Base-by-base conservation (phyloP, 2,329 filamentous ascomycete genomes). In the Calycina marina region DNA sequence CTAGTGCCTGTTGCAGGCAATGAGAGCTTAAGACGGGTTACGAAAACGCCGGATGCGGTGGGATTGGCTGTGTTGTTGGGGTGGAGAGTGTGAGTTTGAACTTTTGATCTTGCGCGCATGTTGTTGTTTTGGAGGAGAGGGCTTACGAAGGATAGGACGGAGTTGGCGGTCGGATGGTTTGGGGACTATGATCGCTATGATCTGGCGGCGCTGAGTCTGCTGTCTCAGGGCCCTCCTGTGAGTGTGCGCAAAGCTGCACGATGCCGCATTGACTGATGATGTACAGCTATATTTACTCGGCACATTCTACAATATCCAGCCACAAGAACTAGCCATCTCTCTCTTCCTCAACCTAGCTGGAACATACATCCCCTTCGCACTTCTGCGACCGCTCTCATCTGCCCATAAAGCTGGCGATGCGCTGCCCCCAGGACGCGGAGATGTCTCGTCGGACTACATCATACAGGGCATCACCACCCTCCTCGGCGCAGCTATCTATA, bases 201-300 rank as follows among this genome's bases (percentile, higher is more conserved):
- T 53, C 61, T 79, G 31, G 69, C 68, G 8, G 65, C 71, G 28
- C 59, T 83, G 49, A 69, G 70, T 37, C 53, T 83, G 39, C 61
- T 94, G 25, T 76, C 77, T 34, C 75, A 84, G 56, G 69, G 78
- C 13, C 88, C 86, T 26, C 70, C 72, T 46, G 70, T 76, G 53
- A 57, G 68, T 41, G 22, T 16, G 5, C n/a, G n/a, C 8, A 12
- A 11, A 5, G n/a, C 20, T 12, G 11, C 17, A n/a, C 14, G 30
- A 8, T 6, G 20, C 8, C 8, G 14, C 34, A 15, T 28, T 22
- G 18, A 18, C 25, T 43, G 30, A 40, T 25, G 31, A 12, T 10
- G 4, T 9, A 27, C 42, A 76, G 71, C 71, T 79, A 40, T 81
- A 80, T 50, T 72, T 94, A 26, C 63, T 93, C 16, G 64, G 65